A percentile compares a stretch with the other conserved stretches of the same genome.
phyloP scores from a whole-genome alignment of 2,329 filamentous ascomycete species.

The Hirsutella minnesotensis region DNA sequence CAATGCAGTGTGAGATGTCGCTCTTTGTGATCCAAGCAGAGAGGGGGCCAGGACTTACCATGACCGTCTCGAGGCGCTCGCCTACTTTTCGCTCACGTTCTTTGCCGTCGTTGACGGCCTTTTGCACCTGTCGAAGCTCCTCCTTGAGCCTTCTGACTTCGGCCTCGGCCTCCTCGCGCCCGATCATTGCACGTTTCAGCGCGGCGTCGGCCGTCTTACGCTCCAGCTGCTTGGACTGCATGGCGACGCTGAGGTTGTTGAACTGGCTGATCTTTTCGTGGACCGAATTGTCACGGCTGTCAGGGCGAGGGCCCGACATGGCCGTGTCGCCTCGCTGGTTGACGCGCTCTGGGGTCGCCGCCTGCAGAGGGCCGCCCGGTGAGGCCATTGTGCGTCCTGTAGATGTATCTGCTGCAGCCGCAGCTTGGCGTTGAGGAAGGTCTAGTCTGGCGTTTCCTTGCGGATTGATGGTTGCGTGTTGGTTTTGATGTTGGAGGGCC shows the following conservation, averaged over 20 bases:
- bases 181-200: conserved; percentile 53
- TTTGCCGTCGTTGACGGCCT: conserved; percentile 50
- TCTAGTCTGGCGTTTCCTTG: too few relatives aligned
- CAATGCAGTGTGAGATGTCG: neutral
- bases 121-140: conserved; percentile 42
- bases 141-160: conserved; percentile 53
- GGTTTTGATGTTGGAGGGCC: too few relatives aligned
- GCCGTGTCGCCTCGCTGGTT: conserved; percentile 34
- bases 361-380: conserved; percentile 41
- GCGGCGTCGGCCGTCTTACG: conserved; percentile 54
- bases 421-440: too few relatives aligned
- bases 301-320: conserved; percentile 23
- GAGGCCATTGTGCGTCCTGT: neutral
- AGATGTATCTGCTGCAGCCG: too few relatives aligned
- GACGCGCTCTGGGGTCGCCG: conserved; percentile 51
- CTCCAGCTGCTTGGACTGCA: conserved; percentile 48
- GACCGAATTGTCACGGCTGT: conserved; percentile 46
- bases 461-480: too few relatives aligned
- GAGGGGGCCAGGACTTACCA: conserved; percentile 36
- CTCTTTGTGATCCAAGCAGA: neutral
- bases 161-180: conserved; percentile 60
- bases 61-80: conserved; percentile 55
- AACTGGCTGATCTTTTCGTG: conserved; percentile 62
- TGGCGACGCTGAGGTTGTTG: conserved; percentile 53
- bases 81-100: conserved; percentile 54